phyloP scores from a whole-genome alignment of 345 rosid genomes.

The Hirschfeldia incana region DNA sequence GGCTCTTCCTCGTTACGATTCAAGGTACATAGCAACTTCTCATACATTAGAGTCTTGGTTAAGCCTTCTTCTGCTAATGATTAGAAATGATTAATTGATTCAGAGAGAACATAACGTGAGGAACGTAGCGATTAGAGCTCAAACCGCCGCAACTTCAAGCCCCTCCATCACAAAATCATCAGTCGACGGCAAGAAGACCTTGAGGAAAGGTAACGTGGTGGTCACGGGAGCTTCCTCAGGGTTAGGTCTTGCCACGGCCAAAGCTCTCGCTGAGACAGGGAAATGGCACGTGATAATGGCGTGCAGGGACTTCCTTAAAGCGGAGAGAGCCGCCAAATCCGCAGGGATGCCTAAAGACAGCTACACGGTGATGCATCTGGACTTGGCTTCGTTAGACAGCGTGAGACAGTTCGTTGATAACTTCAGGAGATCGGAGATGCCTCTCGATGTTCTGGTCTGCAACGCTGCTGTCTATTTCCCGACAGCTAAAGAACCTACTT shows the following conservation, averaged over 20 bases:
- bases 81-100: constrained; percentile 9
- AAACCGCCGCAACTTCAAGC: constrained; percentile 57
- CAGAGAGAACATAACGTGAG: constrained; percentile 56
- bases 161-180: constrained; percentile 55
- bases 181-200: constrained; percentile 70
- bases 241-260: constrained; percentile 85
- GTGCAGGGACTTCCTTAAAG: constrained; percentile 62
- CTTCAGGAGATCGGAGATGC: constrained; percentile 66
- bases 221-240: constrained; percentile 96
- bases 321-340: constrained; percentile 35
- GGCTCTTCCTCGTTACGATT: constrained; percentile 54
- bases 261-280: constrained; percentile 85
- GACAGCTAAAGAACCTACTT: constrained; percentile 93
- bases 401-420: constrained; percentile 84
- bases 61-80: not conserved
- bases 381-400: constrained; percentile 87
- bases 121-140: constrained; percentile 60
- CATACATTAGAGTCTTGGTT: too few relatives aligned
- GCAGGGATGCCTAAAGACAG: constrained; percentile 71
- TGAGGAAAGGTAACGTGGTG: constrained; percentile 74
- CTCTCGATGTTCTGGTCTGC: constrained; percentile 92
- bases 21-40: constrained; percentile 50
- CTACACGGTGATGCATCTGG: constrained; percentile 90
- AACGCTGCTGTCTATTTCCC: constrained; percentile 96
- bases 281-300: constrained; percentile 97